Evolutionary conservation across 306 rosid species (phyloP).

Genomic region (Rosa rugosa): DNA sequence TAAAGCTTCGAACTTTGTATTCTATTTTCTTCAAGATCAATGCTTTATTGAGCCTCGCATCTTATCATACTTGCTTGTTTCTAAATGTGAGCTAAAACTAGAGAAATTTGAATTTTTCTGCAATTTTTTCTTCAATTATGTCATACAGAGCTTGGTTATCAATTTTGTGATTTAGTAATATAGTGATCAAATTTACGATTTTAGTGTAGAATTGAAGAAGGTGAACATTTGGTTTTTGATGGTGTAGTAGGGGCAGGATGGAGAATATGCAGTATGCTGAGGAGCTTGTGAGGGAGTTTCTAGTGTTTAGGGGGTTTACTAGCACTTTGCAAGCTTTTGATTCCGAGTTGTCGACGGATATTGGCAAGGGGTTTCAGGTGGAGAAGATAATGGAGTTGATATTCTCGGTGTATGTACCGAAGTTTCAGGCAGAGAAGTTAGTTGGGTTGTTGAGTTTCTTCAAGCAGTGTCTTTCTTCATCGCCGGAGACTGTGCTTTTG

Average conservation of each 20-base stretch:
- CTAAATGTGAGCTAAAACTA: neutral
- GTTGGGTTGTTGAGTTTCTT: conserved; percentile 65
- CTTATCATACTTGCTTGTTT: neutral
- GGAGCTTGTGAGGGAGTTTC: conserved; percentile 90
- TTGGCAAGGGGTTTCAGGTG: conserved; percentile 71
- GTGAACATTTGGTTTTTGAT: neutral
- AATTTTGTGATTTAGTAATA: neutral
- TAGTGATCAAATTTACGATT: neutral
- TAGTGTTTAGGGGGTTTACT: conserved; percentile 84
- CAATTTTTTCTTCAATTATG: neutral
- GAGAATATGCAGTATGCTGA: conserved; percentile 93
- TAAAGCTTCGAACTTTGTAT: neutral
- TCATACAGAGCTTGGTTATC: neutral
- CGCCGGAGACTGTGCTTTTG: conserved; percentile 46
- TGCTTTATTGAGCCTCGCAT: neutral
- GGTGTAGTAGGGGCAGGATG: conserved; percentile 37
- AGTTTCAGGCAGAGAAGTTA: conserved; percentile 66
- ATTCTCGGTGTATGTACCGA: conserved; percentile 70
- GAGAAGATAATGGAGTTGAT: conserved; percentile 83
- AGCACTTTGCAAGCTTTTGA: conserved; percentile 81
- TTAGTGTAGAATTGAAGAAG: conserved; percentile 3
- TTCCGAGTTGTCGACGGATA: conserved; percentile 66
- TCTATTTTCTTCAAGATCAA: neutral
- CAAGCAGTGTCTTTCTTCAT: conserved; percentile 75
- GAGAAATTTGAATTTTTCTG: neutral